These are phyloP conservation scores for Stemphylium vesicarium DNA, from an alignment of 2,329 filamentous ascomycete genomes.

Conservation along the genomic window DNA sequence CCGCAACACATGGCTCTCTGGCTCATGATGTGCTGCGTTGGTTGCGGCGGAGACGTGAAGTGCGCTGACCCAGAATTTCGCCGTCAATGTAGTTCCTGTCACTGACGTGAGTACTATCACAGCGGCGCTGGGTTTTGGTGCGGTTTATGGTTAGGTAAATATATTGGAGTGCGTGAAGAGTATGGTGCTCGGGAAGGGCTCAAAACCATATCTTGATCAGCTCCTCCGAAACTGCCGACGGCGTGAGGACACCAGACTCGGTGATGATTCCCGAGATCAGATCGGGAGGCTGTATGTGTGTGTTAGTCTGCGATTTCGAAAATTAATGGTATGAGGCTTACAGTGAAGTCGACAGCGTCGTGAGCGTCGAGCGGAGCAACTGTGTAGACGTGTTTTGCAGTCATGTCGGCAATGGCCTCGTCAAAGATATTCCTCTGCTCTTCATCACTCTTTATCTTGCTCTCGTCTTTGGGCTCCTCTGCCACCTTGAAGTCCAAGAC, in stretches of 20 bases:
- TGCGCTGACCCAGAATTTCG: constrained; percentile 11
- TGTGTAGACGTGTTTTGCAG: constrained; percentile 23
- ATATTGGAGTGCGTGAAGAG: constrained; percentile 10
- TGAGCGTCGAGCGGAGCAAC: constrained; percentile 37
- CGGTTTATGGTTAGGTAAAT: neutral
- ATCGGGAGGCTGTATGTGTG: constrained; percentile 63
- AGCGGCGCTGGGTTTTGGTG: neutral
- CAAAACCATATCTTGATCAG: constrained; percentile 68
- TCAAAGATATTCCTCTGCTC: constrained; percentile 55
- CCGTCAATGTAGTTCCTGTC: constrained; percentile 15
- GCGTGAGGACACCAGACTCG: constrained; percentile 74
- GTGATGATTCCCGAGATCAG: constrained; percentile 77
- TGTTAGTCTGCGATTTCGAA: constrained; percentile 4
- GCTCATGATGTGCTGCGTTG: constrained; percentile 17
- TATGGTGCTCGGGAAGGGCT: constrained; percentile 25
- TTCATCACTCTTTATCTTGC: constrained; percentile 10
- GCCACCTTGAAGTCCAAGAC: constrained; percentile 74
- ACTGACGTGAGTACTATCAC: constrained; percentile 15
- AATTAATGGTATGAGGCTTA: constrained; percentile 44
- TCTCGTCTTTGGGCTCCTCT: constrained; percentile 39
- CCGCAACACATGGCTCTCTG: constrained; percentile 8
- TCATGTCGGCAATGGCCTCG: constrained; percentile 41
- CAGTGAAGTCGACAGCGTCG: constrained; percentile 73
- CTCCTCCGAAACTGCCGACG: constrained; percentile 73
- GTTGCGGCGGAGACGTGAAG: constrained; percentile 10